Base-by-base conservation (phyloP, 2,329 filamentous ascomycete species). In the Apiospora phragmitis region DNA sequence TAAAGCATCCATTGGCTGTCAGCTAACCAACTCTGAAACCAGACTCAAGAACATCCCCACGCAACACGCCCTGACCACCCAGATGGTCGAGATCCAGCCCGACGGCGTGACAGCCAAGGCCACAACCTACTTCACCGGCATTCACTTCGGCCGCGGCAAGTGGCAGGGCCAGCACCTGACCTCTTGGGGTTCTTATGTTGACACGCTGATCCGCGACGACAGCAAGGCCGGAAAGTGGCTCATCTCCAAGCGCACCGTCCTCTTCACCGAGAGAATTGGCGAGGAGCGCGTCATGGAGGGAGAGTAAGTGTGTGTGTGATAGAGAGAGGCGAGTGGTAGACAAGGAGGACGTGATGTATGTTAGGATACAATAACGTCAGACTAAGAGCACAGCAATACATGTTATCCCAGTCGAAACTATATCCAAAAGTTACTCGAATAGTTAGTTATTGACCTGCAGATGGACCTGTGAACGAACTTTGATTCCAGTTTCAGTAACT, bases 21-120 rank as follows among this genome's bases (percentile, higher is more conserved):
- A 29, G 49, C 12, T 42, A 14, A 42, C 12, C n/a, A n/a, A n/a
- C 41, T 14, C 12, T 16, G 11, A 32, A 59, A 59, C 7, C 42
- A 72, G 71, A 16, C 59, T 72, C 68, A 41, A 66, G n/a, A 43
- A 68, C 18, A 32, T 72, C 12, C 38, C 49, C 41, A 59, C 71
- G 24, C 71, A 72, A 21, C 71, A 72, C 49, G 65, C 70, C 26
- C 68, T 72, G 68, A 72, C 71, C 26, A 72, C 71, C 12, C 71
- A 72, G 41, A 71, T 45, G 24, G 62, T 72, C 51, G 68, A 69
- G 18, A 66, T 71, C n/a, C 67, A 65, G 16, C 67, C 35, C 7
- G 67, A 69, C 21, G 71, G 71, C 41, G 47, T 29, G 70, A 70
- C 16, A 9, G 71, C 71, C 38, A n/a, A 65, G 9, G 70, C 70